Base-by-base conservation (phyloP, 371 early-diverging fungal genomes). In the Rhizopus sp. region DNA sequence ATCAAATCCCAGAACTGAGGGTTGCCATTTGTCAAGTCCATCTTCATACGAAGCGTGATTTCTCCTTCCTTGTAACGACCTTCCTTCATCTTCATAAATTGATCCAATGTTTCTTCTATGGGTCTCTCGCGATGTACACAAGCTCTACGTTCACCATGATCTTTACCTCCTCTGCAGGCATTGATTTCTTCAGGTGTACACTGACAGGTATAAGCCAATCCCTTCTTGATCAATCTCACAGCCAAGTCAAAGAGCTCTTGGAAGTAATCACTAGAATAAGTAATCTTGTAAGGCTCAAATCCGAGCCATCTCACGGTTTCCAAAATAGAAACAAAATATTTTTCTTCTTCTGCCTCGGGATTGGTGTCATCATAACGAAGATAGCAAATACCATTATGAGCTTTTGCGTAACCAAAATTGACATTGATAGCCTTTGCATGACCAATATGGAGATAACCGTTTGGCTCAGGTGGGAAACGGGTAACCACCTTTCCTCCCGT, bases 391-490 rank as follows among this genome's bases (percentile, higher is more conserved):
- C 99, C 99, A 50, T 90, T 84, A 74, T 95, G 91, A 10, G 93
- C 93, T 62, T 89, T 85, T 34, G 98, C 99, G 67, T 96, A 99
- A 54, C 96, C 97, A 86, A 99, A 99, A 77, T 95, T 97, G 69
- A 99, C 88, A 74, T 99, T 99, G 82, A 99, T 94, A 37, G 99
- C 99, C 80, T 99, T 99, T 49, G 99, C 99, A 73, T 99, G 99
- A 53, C 99, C 99, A 77, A 99, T 98, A 72, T 99, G 99, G 52
- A 88, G 72, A 78, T 88, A 96, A 13, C 99, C 99, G 70, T 98
- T 99, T 54, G 99, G 99, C 81, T 99, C 99, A 42, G 99, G 99
- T 16, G 99, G 99, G 84, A 99, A 99, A 48, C 99, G 93, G 3
- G 99, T 99, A 29, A 97, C 75, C 3, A 99, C 99, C 68, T 87